Evolutionary conservation across 257 asterid species (phyloP).

Genomic region (Hygrophila difformis): DNA sequence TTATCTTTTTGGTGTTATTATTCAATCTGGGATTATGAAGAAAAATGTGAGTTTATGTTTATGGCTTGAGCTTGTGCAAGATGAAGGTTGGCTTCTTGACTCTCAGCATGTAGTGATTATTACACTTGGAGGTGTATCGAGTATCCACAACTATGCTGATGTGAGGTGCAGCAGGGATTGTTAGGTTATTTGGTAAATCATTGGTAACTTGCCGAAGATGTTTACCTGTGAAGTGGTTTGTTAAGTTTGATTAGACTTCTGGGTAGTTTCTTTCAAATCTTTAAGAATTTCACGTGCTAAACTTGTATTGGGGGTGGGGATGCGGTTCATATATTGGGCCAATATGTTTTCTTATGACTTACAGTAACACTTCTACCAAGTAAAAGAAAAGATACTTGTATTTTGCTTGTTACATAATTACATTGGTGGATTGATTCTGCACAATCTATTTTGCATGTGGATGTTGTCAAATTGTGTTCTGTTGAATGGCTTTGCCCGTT

Average conservation of each 20-base stretch:
- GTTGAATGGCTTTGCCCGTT: background rate
- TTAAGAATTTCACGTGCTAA: too few relatives aligned
- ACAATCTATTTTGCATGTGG: background rate
- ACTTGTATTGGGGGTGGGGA: too few relatives aligned
- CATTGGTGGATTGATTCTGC: slow-evolving; percentile 1
- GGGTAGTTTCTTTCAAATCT: slow-evolving; percentile 5
- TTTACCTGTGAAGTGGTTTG: too few relatives aligned
- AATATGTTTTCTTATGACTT: too few relatives aligned
- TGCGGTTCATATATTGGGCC: background rate
- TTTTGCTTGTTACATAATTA: too few relatives aligned
- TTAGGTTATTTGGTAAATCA: slow-evolving; percentile 9
- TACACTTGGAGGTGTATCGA: slow-evolving; percentile 13
- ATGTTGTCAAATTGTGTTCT: background rate
- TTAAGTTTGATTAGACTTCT: background rate
- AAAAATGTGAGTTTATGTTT: slow-evolving; percentile 2
- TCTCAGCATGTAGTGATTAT: background rate
- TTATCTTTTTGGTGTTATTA: slow-evolving; percentile 3
- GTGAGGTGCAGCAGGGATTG: too few relatives aligned
- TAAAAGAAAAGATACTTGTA: slow-evolving; percentile 14
- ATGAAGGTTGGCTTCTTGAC: slow-evolving; percentile 3
- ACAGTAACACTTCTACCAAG: too few relatives aligned
- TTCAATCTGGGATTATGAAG: slow-evolving; percentile 10
- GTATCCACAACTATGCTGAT: slow-evolving; percentile 1
- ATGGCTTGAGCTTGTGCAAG: background rate
- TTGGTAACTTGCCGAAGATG: background rate